These are phyloP conservation scores for Nemania sp. DNA, from an alignment of 2,329 filamentous ascomycete genomes.

Conservation along the genomic window DNA sequence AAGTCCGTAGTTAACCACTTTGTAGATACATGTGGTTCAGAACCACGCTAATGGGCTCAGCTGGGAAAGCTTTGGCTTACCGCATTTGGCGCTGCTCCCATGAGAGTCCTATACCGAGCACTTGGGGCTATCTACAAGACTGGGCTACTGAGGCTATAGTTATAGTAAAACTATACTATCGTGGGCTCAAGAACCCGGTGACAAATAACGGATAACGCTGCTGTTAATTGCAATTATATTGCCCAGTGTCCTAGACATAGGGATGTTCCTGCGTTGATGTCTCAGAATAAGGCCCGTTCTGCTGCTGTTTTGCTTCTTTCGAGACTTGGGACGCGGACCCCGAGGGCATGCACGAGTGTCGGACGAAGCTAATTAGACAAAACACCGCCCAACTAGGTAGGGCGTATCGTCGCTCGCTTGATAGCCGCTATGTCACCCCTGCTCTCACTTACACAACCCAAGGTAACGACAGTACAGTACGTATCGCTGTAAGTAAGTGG, in stretches of 20 bases:
- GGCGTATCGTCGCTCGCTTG: constrained; percentile 8
- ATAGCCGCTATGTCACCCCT: background rate
- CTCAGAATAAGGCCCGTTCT: constrained; percentile 1
- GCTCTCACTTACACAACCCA: background rate
- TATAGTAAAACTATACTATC: too few species aligned
- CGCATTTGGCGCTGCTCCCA: background rate
- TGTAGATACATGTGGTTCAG: background rate
- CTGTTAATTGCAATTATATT: background rate
- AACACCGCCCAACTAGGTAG: constrained; percentile 12
- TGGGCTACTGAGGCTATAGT: too few species aligned
- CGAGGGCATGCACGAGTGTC: background rate
- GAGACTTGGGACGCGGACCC: background rate
- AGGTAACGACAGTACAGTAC: constrained; percentile 1
- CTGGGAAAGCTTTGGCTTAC: constrained; percentile 24
- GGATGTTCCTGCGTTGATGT: constrained; percentile 24
- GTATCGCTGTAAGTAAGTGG: constrained; percentile 20
- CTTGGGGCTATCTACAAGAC: background rate
- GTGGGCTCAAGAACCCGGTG: background rate
- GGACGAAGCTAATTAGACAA: constrained; percentile 10
- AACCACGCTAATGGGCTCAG: constrained; percentile 1
- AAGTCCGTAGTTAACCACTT: background rate
- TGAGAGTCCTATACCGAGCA: constrained; percentile 19
- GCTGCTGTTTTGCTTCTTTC: constrained; percentile 10
- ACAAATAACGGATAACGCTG: background rate
- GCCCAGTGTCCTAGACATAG: background rate